Evolutionary conservation across 2,329 filamentous ascomycete genomes (phyloP), one percentile per base, ranked within the genome.

Genomic region (Myotisia sp.): DNA sequence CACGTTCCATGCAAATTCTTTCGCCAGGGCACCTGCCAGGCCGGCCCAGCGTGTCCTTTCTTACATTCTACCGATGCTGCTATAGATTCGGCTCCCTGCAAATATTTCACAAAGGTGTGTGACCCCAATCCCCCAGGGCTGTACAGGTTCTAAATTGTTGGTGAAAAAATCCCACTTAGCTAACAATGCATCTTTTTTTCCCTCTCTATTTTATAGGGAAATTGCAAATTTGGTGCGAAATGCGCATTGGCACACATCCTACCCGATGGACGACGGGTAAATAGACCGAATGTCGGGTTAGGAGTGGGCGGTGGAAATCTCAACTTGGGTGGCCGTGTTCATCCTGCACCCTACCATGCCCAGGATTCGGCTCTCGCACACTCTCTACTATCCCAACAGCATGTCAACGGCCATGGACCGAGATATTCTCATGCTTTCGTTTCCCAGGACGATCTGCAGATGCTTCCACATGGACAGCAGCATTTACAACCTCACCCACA

Each of bases 1-100:
- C 90, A 95, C 64, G 90, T 98, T 28, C 90, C 90, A 24, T 98
- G 90, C 79, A 95, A 95, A 69, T 98, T 98, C 79, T 98, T 90
- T 62, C 78, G 85, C 35, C 84, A 93, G 64, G 86, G 87, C 56
- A 77, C 84, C 50, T 98, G 90, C 59, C 87, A 95, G 69, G 90
- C 90, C 38, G 90, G 90, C 48, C 82, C 81, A 56, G 84, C 86
- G 45, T 98, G 90, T 64, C 90, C 90, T 26, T 98, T 95, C 62
- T 83, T 85, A 49, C 90, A 98, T 63, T 87, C 92, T 44, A 76
- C 90, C 44, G 82, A 90, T 54, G 71, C 76, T 19, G 74, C 85
- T 26, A 73, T 80, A 33, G 84, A 94, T 56, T 86, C 81, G 42
- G 76, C 92, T 44, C 74, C 74, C 8, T 98, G 90, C 76, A 98